Conservation (phyloP, 257 asterid species). For the Solanum paucissectum region DNA sequence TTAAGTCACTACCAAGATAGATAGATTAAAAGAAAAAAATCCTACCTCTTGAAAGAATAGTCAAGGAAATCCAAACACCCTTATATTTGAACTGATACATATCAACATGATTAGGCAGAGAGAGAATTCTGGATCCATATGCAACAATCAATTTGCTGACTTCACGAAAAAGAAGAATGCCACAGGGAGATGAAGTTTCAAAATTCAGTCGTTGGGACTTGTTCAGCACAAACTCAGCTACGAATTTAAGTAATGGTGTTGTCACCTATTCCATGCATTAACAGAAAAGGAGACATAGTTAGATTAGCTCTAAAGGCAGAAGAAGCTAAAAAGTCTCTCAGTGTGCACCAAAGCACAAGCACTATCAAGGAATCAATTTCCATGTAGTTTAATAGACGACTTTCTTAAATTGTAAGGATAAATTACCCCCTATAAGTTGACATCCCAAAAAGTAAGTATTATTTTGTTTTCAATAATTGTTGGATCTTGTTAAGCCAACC, state of each 20-base stretch:
- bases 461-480: neutral
- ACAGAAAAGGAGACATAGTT: neutral
- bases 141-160: constrained; percentile 91
- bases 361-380: neutral
- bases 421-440: neutral
- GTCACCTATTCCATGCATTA: constrained; percentile 58
- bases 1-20: neutral
- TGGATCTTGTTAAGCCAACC: neutral
- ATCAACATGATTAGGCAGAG: constrained; percentile 72
- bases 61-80: constrained; percentile 91
- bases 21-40: neutral
- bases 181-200: constrained; percentile 95
- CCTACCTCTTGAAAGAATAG: constrained; percentile 79
- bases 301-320: neutral
- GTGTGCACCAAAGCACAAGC: neutral
- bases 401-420: neutral
- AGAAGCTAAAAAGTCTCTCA: neutral
- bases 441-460: neutral
- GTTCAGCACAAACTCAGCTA: constrained; percentile 91
- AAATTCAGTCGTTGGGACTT: constrained; percentile 89
- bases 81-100: constrained; percentile 87
- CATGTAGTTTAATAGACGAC: neutral
- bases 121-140: constrained; percentile 75
- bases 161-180: constrained; percentile 96
- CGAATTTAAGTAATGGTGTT: constrained; percentile 84